A percentile compares a stretch with the other conserved stretches of the same genome.
phyloP scores from a whole-genome alignment of 78 protist species.

The Cavenderia fasciculata region DNA sequence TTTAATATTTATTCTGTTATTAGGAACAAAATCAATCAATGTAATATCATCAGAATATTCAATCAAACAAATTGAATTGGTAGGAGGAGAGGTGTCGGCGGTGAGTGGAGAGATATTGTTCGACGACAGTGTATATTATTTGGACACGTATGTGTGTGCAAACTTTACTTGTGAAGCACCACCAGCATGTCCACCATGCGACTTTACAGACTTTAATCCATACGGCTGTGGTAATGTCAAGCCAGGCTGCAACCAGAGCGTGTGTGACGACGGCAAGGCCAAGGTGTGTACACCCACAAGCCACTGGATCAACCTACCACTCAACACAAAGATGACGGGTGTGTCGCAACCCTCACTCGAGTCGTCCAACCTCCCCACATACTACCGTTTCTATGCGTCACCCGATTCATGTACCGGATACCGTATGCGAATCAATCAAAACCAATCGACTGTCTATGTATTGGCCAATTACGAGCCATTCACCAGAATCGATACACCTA shows the following conservation, averaged over 20 bases:
- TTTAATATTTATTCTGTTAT: too few relatives aligned
- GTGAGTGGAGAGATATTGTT: slow-evolving; percentile 7
- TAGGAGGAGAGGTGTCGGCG: slow-evolving; percentile 7
- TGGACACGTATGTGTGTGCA: slow-evolving; percentile 44
- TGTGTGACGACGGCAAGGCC: too few relatives aligned
- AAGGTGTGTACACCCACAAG: too few relatives aligned
- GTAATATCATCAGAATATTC: slow-evolving; percentile 13
- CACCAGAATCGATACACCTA: too few relatives aligned
- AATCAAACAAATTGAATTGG: slow-evolving; percentile 9
- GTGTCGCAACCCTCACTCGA: too few relatives aligned
- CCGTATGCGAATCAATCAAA: not conserved
- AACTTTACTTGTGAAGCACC: not conserved
- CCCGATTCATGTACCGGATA: slow-evolving; percentile 7
- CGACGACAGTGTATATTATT: slow-evolving; percentile 28
- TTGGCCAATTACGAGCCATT: too few relatives aligned
- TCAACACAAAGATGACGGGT: not conserved
- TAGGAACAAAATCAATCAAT: too few relatives aligned
- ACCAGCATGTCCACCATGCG: slow-evolving; percentile 61
- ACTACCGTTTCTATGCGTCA: slow-evolving; percentile 32
- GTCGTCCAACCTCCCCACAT: too few relatives aligned
- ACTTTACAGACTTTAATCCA: slow-evolving; percentile 32
- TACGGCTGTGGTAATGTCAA: slow-evolving; percentile 28
- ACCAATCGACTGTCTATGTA: too few relatives aligned
- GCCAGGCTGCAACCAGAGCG: not conserved
- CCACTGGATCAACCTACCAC: too few relatives aligned